These are phyloP conservation scores for Spatholobus suberectus DNA, from an alignment of 306 rosid species.

Conservation along the genomic window DNA sequence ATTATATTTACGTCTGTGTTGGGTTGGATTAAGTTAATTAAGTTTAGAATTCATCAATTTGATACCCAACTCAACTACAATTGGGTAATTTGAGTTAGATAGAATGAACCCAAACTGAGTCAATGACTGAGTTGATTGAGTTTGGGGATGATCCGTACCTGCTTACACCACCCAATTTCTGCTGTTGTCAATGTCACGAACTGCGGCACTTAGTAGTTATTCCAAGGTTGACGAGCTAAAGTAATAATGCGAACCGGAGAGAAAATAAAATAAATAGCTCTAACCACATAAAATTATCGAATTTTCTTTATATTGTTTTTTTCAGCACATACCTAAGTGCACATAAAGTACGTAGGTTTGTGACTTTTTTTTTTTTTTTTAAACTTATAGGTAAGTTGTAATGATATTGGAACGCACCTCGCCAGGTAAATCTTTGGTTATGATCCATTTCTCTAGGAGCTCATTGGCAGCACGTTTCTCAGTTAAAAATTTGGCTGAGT, in stretches of 20 bases:
- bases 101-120: too few species aligned
- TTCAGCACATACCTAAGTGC: not conserved
- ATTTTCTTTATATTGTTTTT: not conserved
- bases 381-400: not conserved
- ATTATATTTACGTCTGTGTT: too few species aligned
- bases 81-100: too few species aligned
- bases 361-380: not conserved
- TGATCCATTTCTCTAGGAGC: slow-evolving; percentile 84
- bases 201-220: too few species aligned
- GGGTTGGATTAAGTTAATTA: too few species aligned
- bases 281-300: not conserved
- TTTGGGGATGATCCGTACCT: too few species aligned
- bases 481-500: slow-evolving; percentile 59
- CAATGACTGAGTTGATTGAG: too few species aligned
- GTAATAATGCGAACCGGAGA: not conserved
- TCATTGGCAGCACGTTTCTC: slow-evolving; percentile 61
- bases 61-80: too few species aligned
- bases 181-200: too few species aligned
- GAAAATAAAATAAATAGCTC: not conserved
- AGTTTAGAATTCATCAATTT: too few species aligned
- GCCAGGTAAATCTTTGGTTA: slow-evolving; percentile 76
- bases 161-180: too few species aligned
- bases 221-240: not conserved
- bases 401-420: slow-evolving; percentile 56
- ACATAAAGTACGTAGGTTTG: not conserved